Conservation (phyloP, 345 rosid genomes). For the Brassica incana region DNA sequence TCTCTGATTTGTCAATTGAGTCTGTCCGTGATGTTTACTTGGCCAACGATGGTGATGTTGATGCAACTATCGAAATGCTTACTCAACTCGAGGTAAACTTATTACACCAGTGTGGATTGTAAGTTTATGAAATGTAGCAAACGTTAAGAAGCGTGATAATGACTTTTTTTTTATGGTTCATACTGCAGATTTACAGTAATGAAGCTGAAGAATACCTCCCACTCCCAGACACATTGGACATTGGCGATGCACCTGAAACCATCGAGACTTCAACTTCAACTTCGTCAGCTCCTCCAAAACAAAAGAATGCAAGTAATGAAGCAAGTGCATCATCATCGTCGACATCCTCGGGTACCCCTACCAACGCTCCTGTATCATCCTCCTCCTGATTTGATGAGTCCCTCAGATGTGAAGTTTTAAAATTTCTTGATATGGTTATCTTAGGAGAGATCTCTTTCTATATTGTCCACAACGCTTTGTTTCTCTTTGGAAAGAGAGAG, state of each 20-base stretch:
- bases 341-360: slow-evolving; percentile 51
- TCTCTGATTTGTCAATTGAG: slow-evolving; percentile 68
- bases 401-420: slow-evolving; percentile 19
- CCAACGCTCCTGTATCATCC: slow-evolving; percentile 31
- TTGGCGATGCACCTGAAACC: slow-evolving; percentile 66
- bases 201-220: slow-evolving; percentile 70
- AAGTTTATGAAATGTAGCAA: not conserved
- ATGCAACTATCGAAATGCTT: slow-evolving; percentile 78
- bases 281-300: slow-evolving; percentile 46
- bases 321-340: slow-evolving; percentile 42
- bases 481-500: slow-evolving; percentile 23
- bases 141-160: not conserved
- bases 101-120: not conserved
- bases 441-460: slow-evolving; percentile 29
- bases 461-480: not conserved
- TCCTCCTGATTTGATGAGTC: slow-evolving; percentile 39
- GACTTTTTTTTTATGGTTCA: not conserved
- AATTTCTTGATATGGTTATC: slow-evolving; percentile 6
- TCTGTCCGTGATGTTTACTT: slow-evolving; percentile 70
- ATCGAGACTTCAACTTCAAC: slow-evolving; percentile 32
- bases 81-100: slow-evolving; percentile 69
- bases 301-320: slow-evolving; percentile 55
- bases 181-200: slow-evolving; percentile 48
- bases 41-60: slow-evolving; percentile 73
- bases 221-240: slow-evolving; percentile 81